Conservation (phyloP, 805 yeast species). For the Lachancea thermotolerans region DNA sequence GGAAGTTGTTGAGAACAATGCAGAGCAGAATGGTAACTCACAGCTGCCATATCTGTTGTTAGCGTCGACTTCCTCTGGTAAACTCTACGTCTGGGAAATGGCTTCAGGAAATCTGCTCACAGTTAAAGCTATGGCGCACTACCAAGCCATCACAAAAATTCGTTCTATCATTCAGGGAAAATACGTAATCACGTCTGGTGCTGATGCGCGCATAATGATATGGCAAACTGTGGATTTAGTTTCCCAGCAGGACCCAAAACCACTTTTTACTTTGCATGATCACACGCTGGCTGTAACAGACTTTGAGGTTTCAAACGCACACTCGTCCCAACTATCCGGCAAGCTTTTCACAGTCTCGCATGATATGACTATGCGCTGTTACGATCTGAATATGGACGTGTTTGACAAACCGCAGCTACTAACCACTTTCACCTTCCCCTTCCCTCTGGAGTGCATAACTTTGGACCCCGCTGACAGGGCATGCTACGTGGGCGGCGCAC, state of each 20-base stretch:
- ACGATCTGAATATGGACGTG: constrained; percentile 40
- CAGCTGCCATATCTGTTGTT: constrained; percentile 60
- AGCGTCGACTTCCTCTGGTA: constrained; percentile 54
- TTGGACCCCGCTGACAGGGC: constrained; percentile 77
- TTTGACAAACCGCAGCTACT: constrained; percentile 34
- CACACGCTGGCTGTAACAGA: constrained; percentile 43
- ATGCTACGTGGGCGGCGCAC: constrained; percentile 58
- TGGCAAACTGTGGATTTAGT: constrained; percentile 65
- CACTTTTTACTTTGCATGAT: constrained; percentile 53
- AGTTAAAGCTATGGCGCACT: constrained; percentile 71
- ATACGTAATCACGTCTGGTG: constrained; percentile 66
- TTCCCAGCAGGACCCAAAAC: constrained; percentile 41
- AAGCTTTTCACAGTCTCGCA: constrained; percentile 61
- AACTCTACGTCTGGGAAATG: constrained; percentile 79
- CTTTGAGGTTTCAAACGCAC: constrained; percentile 40
- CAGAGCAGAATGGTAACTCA: constrained; percentile 12
- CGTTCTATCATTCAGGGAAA: constrained; percentile 57
- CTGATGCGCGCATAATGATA: constrained; percentile 69
- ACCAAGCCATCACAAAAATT: constrained; percentile 61
- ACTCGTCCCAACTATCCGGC: constrained; percentile 40
- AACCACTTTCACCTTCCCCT: constrained; percentile 65
- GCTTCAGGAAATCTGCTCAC: constrained; percentile 64
- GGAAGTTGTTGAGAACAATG: constrained; percentile 25
- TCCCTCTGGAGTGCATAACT: constrained; percentile 49
- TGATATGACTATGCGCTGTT: constrained; percentile 71